Evolutionary conservation across 345 rosid species (phyloP).

Genomic region (Gossypium sturtianum): DNA sequence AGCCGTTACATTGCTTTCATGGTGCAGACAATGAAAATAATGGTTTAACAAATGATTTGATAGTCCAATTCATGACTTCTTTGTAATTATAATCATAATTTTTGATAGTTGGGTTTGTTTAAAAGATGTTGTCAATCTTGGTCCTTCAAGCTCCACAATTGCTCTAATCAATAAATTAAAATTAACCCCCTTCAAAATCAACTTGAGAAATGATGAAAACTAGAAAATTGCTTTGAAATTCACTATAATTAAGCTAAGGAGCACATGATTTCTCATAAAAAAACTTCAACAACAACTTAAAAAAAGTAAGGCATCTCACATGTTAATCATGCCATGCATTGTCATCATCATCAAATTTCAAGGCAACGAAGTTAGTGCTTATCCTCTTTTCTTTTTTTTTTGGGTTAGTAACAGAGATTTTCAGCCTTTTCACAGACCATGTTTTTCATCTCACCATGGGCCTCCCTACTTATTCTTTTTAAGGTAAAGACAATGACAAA

Average conservation of each 20-base stretch:
- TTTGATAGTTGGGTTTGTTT: background rate
- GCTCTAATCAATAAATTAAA: background rate
- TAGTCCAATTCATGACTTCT: too few species aligned
- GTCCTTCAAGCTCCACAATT: background rate
- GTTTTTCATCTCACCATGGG: background rate
- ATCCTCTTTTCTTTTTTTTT: background rate
- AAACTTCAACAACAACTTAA: background rate
- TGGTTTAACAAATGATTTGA: slow-evolving; percentile 9
- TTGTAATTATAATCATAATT: too few species aligned
- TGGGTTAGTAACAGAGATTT: background rate
- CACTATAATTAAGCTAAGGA: background rate
- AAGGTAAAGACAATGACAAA: slow-evolving; percentile 1
- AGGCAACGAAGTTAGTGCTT: slow-evolving; percentile 3
- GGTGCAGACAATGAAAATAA: background rate
- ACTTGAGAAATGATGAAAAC: background rate
- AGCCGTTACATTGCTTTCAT: slow-evolving; percentile 12
- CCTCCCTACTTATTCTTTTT: background rate
- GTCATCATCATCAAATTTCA: background rate
- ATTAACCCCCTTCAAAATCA: too few species aligned
- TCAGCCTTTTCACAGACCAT: background rate
- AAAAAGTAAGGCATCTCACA: background rate
- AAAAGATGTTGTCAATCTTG: background rate
- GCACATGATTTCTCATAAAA: background rate
- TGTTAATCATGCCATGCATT: background rate
- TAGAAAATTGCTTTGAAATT: too few species aligned